Evolutionary conservation across 352 stramenopile genomes (phyloP), one percentile per base, ranked within the genome.

Genomic region (Phytophthora melonis): DNA sequence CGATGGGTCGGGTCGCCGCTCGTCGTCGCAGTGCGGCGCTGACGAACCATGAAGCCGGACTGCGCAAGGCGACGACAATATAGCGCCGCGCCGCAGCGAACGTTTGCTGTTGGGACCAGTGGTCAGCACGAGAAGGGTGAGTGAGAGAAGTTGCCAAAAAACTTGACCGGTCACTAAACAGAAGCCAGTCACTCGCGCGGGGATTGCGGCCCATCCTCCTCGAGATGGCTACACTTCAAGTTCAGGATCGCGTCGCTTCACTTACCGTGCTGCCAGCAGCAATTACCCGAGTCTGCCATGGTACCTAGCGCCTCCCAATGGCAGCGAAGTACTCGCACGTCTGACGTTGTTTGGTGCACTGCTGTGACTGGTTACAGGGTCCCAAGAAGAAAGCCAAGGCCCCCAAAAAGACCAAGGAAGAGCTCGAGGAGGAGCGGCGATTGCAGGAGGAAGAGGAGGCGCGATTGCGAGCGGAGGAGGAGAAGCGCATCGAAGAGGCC

Each of bases 371-470:
- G 21, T 39, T 62, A 30, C 63, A 95, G 88, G 74, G 79, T 25
- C 88, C 85, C 6, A 95, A 95, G 74, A 93, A 92, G 80, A 94
- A 92, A 63, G 71, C 50, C 23, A 93, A 95, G 67, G 80, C 81
- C 16, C 86, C 87, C 5, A 94, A 95, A 68, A 94, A 93, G 70
- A 90, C 79, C 77, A 94, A 94, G 63, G 86, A 93, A 63, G 78
- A 95, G 77, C 82, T 93, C 43, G 86, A 93, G 67, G 86, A 93
- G 76, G 86, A 95, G 64, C 79, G 82, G 0, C 74, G 86, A 0
- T 63, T 94, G 19, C 87, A 94, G 52, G 88, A 95, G 39, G 87
- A 95, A 66, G 87, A 92, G 30, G 87, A 93, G 57, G 77, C 83
- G 9, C 82, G 84, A 21, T 68, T 82, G 11, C 77, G 81, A 4